Percentiles rank a stretch among this genome's conserved stretches.
Conservation (phyloP, 2,329 filamentous ascomycete genomes). For the Aurifilum marmelostoma region DNA sequence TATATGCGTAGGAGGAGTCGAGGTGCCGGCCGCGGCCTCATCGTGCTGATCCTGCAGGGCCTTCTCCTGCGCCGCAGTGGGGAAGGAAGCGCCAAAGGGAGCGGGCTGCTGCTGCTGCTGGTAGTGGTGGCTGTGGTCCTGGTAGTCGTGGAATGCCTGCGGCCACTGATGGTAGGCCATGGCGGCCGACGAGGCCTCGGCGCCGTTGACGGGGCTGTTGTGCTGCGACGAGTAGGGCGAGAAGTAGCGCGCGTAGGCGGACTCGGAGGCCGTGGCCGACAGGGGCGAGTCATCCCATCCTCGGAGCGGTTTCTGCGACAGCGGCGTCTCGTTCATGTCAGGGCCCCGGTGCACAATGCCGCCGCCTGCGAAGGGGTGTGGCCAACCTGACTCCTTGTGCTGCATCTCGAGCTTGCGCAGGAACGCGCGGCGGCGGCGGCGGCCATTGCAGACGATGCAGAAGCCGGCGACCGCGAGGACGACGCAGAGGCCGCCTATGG, state of each 20-base stretch:
- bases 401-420: constrained; percentile 51
- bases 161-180: constrained; percentile 42
- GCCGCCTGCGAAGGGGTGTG: constrained; percentile 38
- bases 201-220: constrained; percentile 58
- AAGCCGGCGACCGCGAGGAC: constrained; percentile 54
- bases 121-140: too few relatives aligned
- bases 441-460: constrained; percentile 60
- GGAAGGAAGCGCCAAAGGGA: constrained; percentile 31
- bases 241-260: constrained; percentile 49
- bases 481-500: constrained; percentile 52
- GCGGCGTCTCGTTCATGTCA: constrained; percentile 55
- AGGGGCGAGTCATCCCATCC: constrained; percentile 59
- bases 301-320: constrained; percentile 56
- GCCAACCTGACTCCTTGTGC: constrained; percentile 46
- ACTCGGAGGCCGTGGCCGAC: constrained; percentile 42
- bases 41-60: constrained; percentile 28
- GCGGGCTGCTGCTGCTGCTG: constrained; percentile 1
- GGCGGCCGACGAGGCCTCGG: constrained; percentile 38
- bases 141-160: constrained; percentile 21
- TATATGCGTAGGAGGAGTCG: constrained; percentile 38
- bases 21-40: not conserved
- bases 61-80: constrained; percentile 32
- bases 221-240: constrained; percentile 64
- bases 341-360: constrained; percentile 34
- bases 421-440: constrained; percentile 56